phyloP scores from a whole-genome alignment of 2,329 filamentous ascomycete species.

The Calonectria montana region DNA sequence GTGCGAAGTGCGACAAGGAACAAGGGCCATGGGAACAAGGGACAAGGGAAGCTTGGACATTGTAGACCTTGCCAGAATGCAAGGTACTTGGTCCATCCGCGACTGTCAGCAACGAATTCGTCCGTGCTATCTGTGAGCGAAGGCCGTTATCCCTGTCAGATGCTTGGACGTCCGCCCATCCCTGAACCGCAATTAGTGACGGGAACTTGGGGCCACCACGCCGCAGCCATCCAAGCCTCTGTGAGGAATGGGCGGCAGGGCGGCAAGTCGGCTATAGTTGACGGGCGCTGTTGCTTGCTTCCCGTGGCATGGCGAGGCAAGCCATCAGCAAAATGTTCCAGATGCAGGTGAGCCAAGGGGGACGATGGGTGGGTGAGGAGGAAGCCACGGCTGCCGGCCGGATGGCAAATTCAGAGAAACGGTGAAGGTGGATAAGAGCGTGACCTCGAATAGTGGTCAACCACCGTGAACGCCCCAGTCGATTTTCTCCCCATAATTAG shows the following conservation, averaged over 20 bases:
- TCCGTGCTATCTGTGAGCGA: constrained; percentile 22
- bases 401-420: neutral
- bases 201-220: constrained; percentile 36
- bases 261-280: constrained; percentile 19
- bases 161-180: constrained; percentile 35
- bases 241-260: constrained; percentile 38
- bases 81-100: constrained; percentile 34
- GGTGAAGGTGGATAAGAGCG: neutral
- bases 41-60: constrained; percentile 1
- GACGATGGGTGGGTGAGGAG: neutral
- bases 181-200: constrained; percentile 39
- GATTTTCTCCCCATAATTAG: constrained; percentile 18
- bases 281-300: neutral
- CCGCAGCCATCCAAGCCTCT: constrained; percentile 43
- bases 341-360: neutral
- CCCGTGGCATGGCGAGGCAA: neutral
- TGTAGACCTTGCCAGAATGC: constrained; percentile 33
- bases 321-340: neutral
- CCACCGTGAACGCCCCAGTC: neutral
- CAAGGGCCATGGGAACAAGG: constrained; percentile 12
- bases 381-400: neutral
- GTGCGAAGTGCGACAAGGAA: neutral
- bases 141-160: constrained; percentile 28
- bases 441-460: neutral
- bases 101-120: constrained; percentile 8